These are phyloP conservation scores for Pelargonium nanum DNA, from an alignment of 345 rosid species.

Conservation along the genomic window DNA sequence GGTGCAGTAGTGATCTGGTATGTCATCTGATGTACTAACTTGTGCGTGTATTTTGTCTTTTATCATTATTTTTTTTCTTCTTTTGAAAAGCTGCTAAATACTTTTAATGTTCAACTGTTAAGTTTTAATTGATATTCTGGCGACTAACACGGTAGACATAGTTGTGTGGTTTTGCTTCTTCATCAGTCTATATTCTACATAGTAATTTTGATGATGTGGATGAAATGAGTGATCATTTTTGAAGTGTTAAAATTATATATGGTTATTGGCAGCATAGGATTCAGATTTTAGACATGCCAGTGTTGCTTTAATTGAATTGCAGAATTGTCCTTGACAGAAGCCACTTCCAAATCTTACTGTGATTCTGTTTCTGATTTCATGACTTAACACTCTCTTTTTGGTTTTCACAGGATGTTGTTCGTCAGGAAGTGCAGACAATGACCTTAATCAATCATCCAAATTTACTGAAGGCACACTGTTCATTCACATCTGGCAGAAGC, in stretches of 20 bases:
- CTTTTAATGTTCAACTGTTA: no score
- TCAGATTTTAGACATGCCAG: no score
- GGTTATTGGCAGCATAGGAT: no score
- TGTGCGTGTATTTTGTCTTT: neutral
- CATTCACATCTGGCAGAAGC: conserved; percentile 64
- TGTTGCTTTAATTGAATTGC: neutral
- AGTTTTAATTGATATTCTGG: no score
- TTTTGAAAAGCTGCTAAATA: no score
- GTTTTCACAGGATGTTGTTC: conserved; percentile 73
- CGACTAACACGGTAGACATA: no score
- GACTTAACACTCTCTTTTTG: neutral
- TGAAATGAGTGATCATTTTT: no score
- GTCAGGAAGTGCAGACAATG: conserved; percentile 97
- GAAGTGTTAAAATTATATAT: no score
- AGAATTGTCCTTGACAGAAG: no score
- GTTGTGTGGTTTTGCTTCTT: neutral
- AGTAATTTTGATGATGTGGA: no score
- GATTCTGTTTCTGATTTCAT: neutral
- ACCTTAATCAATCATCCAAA: conserved; percentile 81
- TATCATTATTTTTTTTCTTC: neutral
- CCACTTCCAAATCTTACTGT: no score
- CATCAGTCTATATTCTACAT: no score
- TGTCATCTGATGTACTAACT: neutral
- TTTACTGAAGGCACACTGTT: conserved; percentile 76
- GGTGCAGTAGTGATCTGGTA: conserved; percentile 92